Evolutionary conservation across 306 rosid genomes (phyloP).

Genomic region (Acmispon strigosus): DNA sequence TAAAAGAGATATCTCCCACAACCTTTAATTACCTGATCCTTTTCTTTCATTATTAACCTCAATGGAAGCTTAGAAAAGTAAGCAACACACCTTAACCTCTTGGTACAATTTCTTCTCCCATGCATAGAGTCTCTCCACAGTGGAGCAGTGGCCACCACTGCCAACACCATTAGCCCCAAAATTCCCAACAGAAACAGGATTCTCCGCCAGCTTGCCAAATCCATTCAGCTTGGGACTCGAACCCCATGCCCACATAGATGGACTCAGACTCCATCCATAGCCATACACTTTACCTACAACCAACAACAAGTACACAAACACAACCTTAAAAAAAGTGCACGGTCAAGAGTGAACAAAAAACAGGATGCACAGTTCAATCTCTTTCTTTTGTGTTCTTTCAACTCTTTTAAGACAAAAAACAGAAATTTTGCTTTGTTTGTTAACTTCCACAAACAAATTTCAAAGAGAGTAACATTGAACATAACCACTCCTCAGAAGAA

Average conservation of each 20-base stretch:
- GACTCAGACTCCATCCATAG: constrained; percentile 66
- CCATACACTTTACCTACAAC: constrained; percentile 61
- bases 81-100: constrained; percentile 73
- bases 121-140: constrained; percentile 83
- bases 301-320: constrained; percentile 3
- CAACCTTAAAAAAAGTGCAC: background rate
- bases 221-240: constrained; percentile 51
- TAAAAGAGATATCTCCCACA: constrained; percentile 6
- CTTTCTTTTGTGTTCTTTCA: background rate
- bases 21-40: background rate
- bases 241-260: constrained; percentile 68
- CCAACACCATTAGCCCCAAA: constrained; percentile 31
- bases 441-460: background rate
- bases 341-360: background rate
- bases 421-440: background rate
- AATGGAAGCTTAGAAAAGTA: background rate
- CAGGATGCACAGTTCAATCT: background rate
- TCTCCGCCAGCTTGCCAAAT: constrained; percentile 44
- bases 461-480: background rate
- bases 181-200: constrained; percentile 25
- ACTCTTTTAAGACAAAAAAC: background rate
- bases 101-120: constrained; percentile 90
- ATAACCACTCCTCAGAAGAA: background rate
- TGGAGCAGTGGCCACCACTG: constrained; percentile 63
- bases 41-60: constrained; percentile 11